These are phyloP conservation scores for sorghum (Sorghum bicolor) DNA, from an alignment of 176 grass and related monocot genomes.

Conservation along the genomic window Sorghum_bicolor_NCBIv3 NC_012876.2:52067501-52068000, in stretches of 20 bases:
- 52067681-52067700: constrained; percentile 19
- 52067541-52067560: constrained; percentile 39
- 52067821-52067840: constrained; percentile 53
- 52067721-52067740: constrained; percentile 73
- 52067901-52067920: not conserved
- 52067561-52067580: constrained; percentile 50
- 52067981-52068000: constrained; percentile 59
- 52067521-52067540: constrained; percentile 51
- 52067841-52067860: constrained; percentile 43
- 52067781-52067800: constrained; percentile 55
- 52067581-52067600: constrained; percentile 54
- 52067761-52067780: constrained; percentile 59
- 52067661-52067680: not conserved
- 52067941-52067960: constrained; percentile 56
- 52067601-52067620: constrained; percentile 58
- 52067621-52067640: not conserved
- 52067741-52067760: constrained; percentile 62
- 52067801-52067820: constrained; percentile 43
- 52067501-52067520: constrained; percentile 57
- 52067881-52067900: not conserved
- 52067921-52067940: constrained; percentile 30
- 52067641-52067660: not conserved
- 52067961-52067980: constrained; percentile 55
- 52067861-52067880: not conserved
- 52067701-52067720: constrained; percentile 69